Conservation (phyloP, 2,329 filamentous ascomycete species). For the Sporothrix variecibatus region DNA sequence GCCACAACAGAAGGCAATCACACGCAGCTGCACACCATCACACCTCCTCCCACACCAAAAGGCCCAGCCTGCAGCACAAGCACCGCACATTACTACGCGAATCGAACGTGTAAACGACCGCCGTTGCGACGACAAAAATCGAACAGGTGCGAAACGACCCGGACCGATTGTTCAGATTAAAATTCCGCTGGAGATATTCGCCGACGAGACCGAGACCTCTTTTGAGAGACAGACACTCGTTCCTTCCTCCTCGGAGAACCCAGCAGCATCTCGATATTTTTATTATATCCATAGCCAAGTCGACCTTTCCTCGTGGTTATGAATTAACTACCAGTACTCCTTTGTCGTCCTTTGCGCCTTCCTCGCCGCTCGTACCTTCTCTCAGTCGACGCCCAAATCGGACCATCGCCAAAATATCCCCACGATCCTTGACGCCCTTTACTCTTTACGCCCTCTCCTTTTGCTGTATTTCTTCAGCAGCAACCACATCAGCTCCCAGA, state of each 20-base stretch:
- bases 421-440: neutral
- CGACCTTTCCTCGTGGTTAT: neutral
- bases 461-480: neutral
- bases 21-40: constrained; percentile 10
- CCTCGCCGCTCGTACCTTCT: neutral
- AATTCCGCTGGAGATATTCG: neutral
- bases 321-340: neutral
- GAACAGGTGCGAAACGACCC: neutral
- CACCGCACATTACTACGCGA: constrained; percentile 2
- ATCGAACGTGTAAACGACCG: neutral
- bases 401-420: neutral
- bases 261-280: neutral
- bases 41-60: neutral
- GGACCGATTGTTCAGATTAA: neutral
- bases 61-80: constrained; percentile 1
- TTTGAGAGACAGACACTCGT: neutral
- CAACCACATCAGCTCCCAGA: neutral
- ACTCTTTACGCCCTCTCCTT: neutral
- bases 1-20: constrained; percentile 1
- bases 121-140: constrained; percentile 10
- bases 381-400: neutral
- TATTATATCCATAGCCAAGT: neutral
- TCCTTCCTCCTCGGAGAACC: constrained; percentile 6
- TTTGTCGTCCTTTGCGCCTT: neutral
- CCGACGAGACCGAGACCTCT: constrained; percentile 12